Conservation (phyloP, 2,329 filamentous ascomycete species). For the Colletotrichum acutatum region DNA sequence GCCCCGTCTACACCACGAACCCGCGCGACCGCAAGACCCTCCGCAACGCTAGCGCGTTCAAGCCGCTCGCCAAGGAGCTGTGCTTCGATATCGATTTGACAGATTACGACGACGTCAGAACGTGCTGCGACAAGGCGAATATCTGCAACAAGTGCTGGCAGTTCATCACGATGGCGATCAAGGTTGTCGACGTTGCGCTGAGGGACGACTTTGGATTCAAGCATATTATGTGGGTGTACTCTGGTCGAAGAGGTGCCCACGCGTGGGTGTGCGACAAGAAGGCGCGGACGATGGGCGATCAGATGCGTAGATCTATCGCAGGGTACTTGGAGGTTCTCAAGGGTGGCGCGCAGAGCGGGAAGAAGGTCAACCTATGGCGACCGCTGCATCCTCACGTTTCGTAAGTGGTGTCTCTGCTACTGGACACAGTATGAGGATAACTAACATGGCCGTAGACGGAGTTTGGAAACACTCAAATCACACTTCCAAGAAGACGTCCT, state of each 20-base stretch:
- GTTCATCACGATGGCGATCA: conserved; percentile 98
- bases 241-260: conserved; percentile 94
- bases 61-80: conserved; percentile 89
- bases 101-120: conserved; percentile 96
- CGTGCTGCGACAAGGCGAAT: conserved; percentile 92
- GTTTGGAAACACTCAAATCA: conserved; percentile 83
- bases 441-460: conserved; percentile 65
- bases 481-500: conserved; percentile 89
- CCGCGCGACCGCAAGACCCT: conserved; percentile 92
- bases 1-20: conserved; percentile 95
- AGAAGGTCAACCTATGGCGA: conserved; percentile 84
- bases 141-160: conserved; percentile 96
- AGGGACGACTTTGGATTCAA: conserved; percentile 96
- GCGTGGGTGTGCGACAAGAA: conserved; percentile 97
- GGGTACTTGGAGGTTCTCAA: conserved; percentile 92
- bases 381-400: conserved; percentile 91
- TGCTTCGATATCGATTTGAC: conserved; percentile 99
- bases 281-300: conserved; percentile 85
- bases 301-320: conserved; percentile 84
- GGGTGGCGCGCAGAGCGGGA: conserved; percentile 86
- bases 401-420: conserved; percentile 54
- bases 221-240: conserved; percentile 99
- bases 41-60: conserved; percentile 83
- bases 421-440: conserved; percentile 32
- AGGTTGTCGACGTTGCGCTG: conserved; percentile 87